Evolutionary conservation across 139 green algal genomes (phyloP), one percentile per base, ranked within the genome.

Genomic region (Trebouxia sp.): DNA sequence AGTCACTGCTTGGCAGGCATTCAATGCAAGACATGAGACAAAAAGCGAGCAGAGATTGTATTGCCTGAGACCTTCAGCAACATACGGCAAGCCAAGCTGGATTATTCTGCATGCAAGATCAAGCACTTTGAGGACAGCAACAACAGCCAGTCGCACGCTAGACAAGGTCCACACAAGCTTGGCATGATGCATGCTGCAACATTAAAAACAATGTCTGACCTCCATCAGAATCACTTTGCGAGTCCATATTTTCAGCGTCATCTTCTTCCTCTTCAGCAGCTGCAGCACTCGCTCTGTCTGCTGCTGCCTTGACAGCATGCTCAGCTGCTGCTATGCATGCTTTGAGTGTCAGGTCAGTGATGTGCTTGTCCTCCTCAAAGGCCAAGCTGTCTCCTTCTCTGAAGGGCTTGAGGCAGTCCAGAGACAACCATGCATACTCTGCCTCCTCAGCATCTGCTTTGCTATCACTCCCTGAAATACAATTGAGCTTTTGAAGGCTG

Each of bases 391-490:
- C 90, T 3, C 90, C 89, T 3, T 85, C 47, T 5, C 67, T 55
- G 78, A 98, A 98, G 8, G 89, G 88, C 80, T 94, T 93, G 32
- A 98, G 76, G 81, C 84, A 90, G 66, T 94, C 88, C 10, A 88
- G 77, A 0, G 90, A 88, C 77, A 98, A 89, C 94, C 94, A 98
- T 15, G 94, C 94, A 82, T 95, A 98, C 87, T 98, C 94, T 7
- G 92, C 94, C 83, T 98, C 94, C 5, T 96, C 92, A 6, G 90
- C 84, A 0, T 91, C 89, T 6, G 43, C 6, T 15, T 39, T 69
- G 58, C 58, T 69, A 30, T 69, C 58, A 42, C 30, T 30, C 1
- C 58, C 58, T 69, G 30, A 22, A n/a, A 41, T 9, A 39, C 28
- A 39, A 15, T 26, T 0, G 11, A 41, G 11, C 1, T 24, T n/a